These are phyloP conservation scores for Cadophora luteo-olivacea DNA, from an alignment of 2,329 filamentous ascomycete species.

Conservation along the genomic window DNA sequence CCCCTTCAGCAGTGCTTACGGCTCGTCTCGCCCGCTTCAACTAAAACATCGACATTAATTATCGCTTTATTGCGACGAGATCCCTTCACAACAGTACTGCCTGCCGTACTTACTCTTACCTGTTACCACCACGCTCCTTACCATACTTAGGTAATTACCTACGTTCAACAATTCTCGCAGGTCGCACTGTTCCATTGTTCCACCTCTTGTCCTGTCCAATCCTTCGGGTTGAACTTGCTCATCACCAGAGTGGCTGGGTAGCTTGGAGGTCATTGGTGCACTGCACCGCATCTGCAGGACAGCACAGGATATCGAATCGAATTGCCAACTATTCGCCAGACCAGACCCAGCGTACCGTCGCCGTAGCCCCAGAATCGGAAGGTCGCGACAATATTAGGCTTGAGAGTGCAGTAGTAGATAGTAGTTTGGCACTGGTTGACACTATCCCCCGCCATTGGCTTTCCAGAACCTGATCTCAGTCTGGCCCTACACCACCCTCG, in stretches of 20 bases:
- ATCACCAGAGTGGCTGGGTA: conserved; percentile 12
- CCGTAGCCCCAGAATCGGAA: conserved; percentile 17
- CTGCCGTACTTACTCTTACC: background rate
- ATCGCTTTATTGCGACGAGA: conserved; percentile 13
- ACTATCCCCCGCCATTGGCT: conserved; percentile 22
- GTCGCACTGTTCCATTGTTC: conserved; percentile 2
- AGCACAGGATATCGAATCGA: conserved; percentile 14
- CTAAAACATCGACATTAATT: conserved; percentile 6
- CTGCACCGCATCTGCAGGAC: conserved; percentile 13
- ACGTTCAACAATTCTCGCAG: background rate
- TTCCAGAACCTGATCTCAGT: conserved; percentile 21
- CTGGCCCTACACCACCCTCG: background rate
- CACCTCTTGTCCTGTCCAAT: conserved; percentile 15
- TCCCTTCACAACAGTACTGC: background rate
- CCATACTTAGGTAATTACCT: too few relatives aligned
- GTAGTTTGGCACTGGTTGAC: conserved; percentile 13
- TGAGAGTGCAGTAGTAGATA: background rate
- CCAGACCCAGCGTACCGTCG: conserved; percentile 14
- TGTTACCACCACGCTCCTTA: conserved; percentile 1
- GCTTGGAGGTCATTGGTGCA: background rate
- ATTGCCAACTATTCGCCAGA: conserved; percentile 4
- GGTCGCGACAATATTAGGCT: conserved; percentile 13
- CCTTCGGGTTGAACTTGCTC: background rate
- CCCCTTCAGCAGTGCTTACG: background rate
- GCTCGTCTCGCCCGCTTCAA: conserved; percentile 16